Conservation (phyloP, 225 moss, liverwort and hornwort genomes). For the Asterella californica region DNA sequence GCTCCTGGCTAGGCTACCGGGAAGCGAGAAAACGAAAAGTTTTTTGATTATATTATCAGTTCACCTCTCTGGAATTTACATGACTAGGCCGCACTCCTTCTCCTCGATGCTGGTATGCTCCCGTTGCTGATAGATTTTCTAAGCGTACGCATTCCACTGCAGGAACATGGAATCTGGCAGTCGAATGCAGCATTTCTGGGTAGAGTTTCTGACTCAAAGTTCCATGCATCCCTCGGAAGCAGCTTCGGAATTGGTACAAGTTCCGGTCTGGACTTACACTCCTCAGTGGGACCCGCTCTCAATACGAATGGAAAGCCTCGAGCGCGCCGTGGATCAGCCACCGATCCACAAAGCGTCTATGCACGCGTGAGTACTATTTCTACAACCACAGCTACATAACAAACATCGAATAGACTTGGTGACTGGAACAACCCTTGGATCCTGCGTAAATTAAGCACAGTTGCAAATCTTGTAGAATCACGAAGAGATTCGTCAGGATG, state of each 20-base stretch:
- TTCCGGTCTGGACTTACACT: slow-evolving; percentile 27
- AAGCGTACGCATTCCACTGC: neutral
- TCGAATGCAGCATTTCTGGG: slow-evolving; percentile 31
- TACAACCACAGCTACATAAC: neutral
- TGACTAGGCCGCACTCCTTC: neutral
- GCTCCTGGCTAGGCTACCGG: no score
- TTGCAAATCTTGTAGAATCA: no score
- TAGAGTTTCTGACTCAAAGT: slow-evolving; percentile 20
- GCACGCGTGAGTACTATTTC: slow-evolving; percentile 61
- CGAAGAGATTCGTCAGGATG: no score
- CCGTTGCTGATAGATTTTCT: neutral
- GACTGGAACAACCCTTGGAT: neutral
- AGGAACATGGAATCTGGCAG: slow-evolving; percentile 21
- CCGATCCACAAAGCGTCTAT: slow-evolving; percentile 87
- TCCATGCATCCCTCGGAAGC: slow-evolving; percentile 20
- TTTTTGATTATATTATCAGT: no score
- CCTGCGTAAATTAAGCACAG: no score
- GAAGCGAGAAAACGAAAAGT: no score
- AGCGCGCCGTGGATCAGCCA: slow-evolving; percentile 83
- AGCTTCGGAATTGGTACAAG: slow-evolving; percentile 10
- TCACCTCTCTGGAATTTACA: no score
- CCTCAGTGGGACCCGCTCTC: slow-evolving; percentile 62
- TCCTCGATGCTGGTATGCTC: neutral
- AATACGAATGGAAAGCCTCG: slow-evolving; percentile 88
- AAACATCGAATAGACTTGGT: neutral